A percentile compares a stretch with the other conserved stretches of the same genome.
Conservation (phyloP, 805 yeast genomes). For the Candida peoriensis region DNA sequence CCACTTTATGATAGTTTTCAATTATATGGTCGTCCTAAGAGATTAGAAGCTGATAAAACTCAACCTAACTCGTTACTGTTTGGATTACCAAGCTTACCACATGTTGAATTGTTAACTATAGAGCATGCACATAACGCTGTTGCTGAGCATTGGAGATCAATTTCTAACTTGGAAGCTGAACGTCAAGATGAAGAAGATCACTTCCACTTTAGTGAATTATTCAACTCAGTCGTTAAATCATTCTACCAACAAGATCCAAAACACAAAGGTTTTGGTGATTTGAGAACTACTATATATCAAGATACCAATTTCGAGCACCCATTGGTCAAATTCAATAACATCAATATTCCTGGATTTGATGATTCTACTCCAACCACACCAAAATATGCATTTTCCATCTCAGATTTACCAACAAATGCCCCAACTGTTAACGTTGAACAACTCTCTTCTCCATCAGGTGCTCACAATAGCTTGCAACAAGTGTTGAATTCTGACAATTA, state of each 20-base stretch:
- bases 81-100: constrained; percentile 73
- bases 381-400: constrained; percentile 3
- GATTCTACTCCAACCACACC: background rate
- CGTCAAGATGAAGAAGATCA: background rate
- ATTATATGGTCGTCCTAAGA: constrained; percentile 70
- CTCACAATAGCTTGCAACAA: too few species aligned
- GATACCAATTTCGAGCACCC: background rate
- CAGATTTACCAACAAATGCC: constrained; percentile 2
- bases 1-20: constrained; percentile 68
- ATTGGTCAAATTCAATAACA: constrained; percentile 1
- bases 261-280: constrained; percentile 14
- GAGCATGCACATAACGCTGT: constrained; percentile 9
- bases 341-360: background rate
- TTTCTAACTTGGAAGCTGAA: constrained; percentile 3
- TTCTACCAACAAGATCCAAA: constrained; percentile 1
- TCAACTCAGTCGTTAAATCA: constrained; percentile 3
- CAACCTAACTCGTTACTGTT: constrained; percentile 63
- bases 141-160: constrained; percentile 14
- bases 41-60: constrained; percentile 67
- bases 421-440: too few species aligned
- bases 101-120: constrained; percentile 45
- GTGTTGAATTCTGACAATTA: too few species aligned
- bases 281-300: constrained; percentile 2
- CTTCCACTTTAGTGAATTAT: constrained; percentile 6
- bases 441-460: too few species aligned